Conservation (phyloP, 2,329 filamentous ascomycete genomes). For the Ophiostoma triangulosporum region DNA sequence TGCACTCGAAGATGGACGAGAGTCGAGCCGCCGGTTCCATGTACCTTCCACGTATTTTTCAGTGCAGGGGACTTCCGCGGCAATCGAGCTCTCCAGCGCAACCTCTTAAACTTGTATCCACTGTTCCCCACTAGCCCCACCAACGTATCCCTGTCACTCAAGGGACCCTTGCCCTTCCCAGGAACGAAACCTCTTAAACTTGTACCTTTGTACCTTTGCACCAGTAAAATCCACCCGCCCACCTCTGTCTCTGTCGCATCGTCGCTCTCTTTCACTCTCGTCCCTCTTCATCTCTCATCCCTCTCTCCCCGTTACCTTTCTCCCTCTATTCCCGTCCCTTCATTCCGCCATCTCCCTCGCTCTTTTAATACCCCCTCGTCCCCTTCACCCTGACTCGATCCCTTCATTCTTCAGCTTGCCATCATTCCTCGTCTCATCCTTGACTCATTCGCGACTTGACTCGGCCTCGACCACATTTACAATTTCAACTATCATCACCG, state of each 20-base stretch:
- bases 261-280: not conserved
- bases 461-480: not conserved
- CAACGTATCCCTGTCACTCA: constrained; percentile 1
- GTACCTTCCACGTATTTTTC: too few species aligned
- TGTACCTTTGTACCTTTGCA: not conserved
- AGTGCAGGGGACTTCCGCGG: too few species aligned
- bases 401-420: constrained; percentile 10
- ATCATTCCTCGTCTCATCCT: not conserved
- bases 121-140: not conserved
- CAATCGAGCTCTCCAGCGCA: too few species aligned
- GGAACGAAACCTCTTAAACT: constrained; percentile 5
- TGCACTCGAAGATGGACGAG: too few species aligned
- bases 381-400: constrained; percentile 3
- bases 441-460: not conserved
- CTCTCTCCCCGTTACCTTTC: not conserved
- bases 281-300: not conserved
- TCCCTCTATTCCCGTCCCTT: not conserved
- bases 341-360: not conserved
- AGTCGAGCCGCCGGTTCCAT: too few species aligned
- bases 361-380: constrained; percentile 6
- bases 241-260: not conserved
- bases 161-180: constrained; percentile 6
- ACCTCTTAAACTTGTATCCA: not conserved
- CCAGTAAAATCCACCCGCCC: too few species aligned
- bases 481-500: not conserved